Evolutionary conservation across 129 eudicot genomes (phyloP).

Genomic region (Flaveria brownii): DNA sequence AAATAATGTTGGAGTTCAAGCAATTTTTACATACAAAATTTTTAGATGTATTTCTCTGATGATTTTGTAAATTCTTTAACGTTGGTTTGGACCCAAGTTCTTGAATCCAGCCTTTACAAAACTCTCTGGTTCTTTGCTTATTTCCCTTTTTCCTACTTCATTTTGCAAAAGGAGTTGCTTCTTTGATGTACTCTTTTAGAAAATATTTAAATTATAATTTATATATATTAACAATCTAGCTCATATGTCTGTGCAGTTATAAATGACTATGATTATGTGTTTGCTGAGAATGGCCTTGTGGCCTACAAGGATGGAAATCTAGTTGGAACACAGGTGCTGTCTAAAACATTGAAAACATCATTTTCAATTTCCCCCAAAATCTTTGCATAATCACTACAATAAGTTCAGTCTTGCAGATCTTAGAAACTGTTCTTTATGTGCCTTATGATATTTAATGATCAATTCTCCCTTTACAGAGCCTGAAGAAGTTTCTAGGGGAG

Average conservation of each 20-base stretch:
- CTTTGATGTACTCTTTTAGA: background rate
- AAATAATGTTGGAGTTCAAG: background rate
- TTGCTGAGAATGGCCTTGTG: conserved; percentile 96
- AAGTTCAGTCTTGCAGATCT: background rate
- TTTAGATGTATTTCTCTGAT: background rate
- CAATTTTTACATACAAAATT: background rate
- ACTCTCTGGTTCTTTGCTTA: background rate
- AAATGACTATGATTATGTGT: conserved; percentile 76
- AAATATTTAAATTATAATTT: background rate
- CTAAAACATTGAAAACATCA: background rate
- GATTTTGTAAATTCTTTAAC: background rate
- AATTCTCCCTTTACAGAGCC: conserved; percentile 56
- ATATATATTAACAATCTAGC: conserved; percentile 17
- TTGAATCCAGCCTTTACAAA: conserved; percentile 4
- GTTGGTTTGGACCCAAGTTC: conserved; percentile 2
- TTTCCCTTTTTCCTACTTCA: background rate
- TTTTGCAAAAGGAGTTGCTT: background rate
- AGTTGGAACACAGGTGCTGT: conserved; percentile 73
- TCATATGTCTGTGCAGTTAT: conserved; percentile 52
- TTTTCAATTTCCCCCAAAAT: background rate
- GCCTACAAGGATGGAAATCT: conserved; percentile 75
- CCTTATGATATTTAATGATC: conserved; percentile 6
- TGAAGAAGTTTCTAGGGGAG: conserved; percentile 83
- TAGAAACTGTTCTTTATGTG: conserved; percentile 11
- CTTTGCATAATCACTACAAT: background rate